Evolutionary conservation across 1,139 yeast genomes (phyloP).

Genomic region (Taphrina confusa): DNA sequence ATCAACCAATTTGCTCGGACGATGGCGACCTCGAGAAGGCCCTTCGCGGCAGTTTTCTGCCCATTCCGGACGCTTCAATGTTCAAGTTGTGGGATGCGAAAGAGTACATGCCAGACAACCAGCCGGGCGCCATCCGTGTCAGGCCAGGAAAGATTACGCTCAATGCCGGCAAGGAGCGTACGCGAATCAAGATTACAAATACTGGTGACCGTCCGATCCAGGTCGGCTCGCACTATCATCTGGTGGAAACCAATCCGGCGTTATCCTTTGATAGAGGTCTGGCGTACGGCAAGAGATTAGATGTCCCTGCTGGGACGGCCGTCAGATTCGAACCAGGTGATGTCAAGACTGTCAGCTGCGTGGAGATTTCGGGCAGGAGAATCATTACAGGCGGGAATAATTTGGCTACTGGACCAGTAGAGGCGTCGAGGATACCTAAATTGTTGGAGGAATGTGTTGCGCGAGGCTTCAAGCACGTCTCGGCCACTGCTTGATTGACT

Average conservation of each 20-base stretch:
- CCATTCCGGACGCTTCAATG: constrained; percentile 26
- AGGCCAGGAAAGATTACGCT: constrained; percentile 25
- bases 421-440: constrained; percentile 2
- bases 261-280: constrained; percentile 34
- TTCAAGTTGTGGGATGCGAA: constrained; percentile 24
- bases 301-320: constrained; percentile 37
- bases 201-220: constrained; percentile 38
- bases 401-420: constrained; percentile 33
- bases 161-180: constrained; percentile 33
- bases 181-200: constrained; percentile 26
- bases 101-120: constrained; percentile 25
- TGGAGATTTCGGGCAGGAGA: constrained; percentile 31
- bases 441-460: constrained; percentile 5
- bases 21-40: constrained; percentile 37
- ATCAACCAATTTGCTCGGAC: constrained; percentile 37
- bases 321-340: constrained; percentile 38
- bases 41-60: constrained; percentile 36
- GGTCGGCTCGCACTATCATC: constrained; percentile 37
- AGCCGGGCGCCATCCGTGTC: constrained; percentile 36
- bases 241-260: constrained; percentile 35
- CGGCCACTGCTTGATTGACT: constrained; percentile 11
- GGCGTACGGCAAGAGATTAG: constrained; percentile 35
- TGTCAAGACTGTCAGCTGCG: constrained; percentile 32
- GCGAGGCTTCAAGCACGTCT: constrained; percentile 34
- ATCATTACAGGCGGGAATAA: constrained; percentile 36